Base-by-base conservation (phyloP, 176 grass and related monocot genomes). In the Guadua angustifolia region DNA sequence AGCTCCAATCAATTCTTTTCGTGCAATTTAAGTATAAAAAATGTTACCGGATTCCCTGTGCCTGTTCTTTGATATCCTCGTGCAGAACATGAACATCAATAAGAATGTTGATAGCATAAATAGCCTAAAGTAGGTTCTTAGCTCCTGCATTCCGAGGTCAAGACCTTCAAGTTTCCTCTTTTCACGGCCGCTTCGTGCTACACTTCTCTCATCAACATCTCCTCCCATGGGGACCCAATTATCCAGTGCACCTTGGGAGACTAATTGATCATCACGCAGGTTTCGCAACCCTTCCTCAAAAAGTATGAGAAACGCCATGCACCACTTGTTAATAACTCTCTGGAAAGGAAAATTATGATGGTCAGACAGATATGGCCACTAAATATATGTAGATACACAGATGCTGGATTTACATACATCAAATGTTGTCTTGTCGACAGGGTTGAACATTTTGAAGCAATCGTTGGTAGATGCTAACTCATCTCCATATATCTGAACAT, bases 371-470 rank as follows among this genome's bases (percentile, higher is more conserved):
- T 68, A 63, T 52, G 0, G 4, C 19, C 22, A 69, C 8, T 9
- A 75, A 17, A 51, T 74, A 9, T 25, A 71, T 32, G 32, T 79
- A 9, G 25, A 80, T 19, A 50, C 13, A 60, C 26, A 33, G 33
- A 70, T 35, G 14, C 9, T 63, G 39, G 52, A 68, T 82, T 78
- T 73, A 21, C 86, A 0, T 99, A 99, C 96, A 40, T 95, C 80
- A 49, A 99, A 99, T 38, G 75, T 87, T 69, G 65, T 84, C 85
- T 89, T 94, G 69, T 99, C 89, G 24, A 92, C 69, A 74, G 96
- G 96, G 83, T 95, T 99, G 83, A 99, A 99, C 96, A 99, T 99
- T 80, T 82, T 99, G 88, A 99, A 95, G 86, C 96, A 99, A 51
- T 95, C 96, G 0, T 83, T 90, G 2, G 82, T 57, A 78, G 96